Percentiles rank a stretch among this genome's conserved stretches.
Evolutionary conservation across 257 asterid species (phyloP).

Genomic region (Nicotiana tomentosiformis): DNA sequence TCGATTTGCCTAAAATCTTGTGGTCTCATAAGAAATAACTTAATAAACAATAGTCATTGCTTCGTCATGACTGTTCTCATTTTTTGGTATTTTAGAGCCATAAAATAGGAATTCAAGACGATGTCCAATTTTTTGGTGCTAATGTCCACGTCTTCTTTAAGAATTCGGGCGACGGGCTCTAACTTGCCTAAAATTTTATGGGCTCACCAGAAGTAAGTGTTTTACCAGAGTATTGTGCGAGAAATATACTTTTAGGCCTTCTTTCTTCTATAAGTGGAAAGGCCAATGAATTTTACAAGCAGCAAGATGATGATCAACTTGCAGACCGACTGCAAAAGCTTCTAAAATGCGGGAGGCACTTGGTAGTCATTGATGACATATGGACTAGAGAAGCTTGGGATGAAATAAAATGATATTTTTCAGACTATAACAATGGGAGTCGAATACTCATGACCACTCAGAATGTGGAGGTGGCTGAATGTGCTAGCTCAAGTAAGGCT

Average conservation of each 20-base stretch:
- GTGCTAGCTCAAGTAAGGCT: not conserved
- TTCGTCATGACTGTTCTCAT: no score
- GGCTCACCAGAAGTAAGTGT: not conserved
- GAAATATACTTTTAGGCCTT: not conserved
- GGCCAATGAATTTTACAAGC: not conserved
- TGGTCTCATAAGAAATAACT: no score
- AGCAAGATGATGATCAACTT: not conserved
- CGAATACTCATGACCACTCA: constrained; percentile 11
- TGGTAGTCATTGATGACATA: constrained; percentile 17
- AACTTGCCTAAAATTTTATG: no score
- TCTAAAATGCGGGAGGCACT: not conserved
- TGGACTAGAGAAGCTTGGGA: constrained; percentile 2
- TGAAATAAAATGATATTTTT: not conserved
- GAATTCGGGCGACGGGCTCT: no score
- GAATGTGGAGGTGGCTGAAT: not conserved
- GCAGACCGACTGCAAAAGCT: not conserved
- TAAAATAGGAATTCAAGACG: no score
- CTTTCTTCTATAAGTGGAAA: not conserved
- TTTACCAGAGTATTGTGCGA: not conserved
- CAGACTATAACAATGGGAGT: constrained; percentile 6
- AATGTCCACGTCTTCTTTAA: no score
- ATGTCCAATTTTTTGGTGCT: no score
- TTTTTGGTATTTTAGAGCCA: no score
- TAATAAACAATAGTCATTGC: no score
- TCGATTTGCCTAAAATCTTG: no score